Evolutionary conservation across 129 eudicot species (phyloP).

Genomic region (Centaurea solstitialis): DNA sequence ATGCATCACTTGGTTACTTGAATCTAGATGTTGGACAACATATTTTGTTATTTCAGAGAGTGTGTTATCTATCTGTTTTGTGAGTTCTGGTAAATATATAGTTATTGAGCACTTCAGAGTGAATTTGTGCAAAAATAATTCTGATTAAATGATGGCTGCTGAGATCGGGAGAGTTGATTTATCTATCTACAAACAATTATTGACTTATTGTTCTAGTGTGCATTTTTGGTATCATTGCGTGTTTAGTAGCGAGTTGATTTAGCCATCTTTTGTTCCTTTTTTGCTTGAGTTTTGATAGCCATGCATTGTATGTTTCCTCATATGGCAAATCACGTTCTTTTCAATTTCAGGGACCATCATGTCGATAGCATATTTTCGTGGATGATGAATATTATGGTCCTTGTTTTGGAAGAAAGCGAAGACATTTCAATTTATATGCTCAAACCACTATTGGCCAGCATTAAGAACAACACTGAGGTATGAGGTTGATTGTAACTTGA

Average conservation of each 20-base stretch:
- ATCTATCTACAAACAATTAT: background rate
- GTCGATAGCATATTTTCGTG: constrained; percentile 44
- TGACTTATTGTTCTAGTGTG: background rate
- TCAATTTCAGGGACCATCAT: constrained; percentile 63
- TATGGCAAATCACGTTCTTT: background rate
- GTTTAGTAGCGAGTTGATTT: background rate
- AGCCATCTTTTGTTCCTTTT: background rate
- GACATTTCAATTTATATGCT: constrained; percentile 68
- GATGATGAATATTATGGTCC: constrained; percentile 85
- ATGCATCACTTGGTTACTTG: too few relatives aligned
- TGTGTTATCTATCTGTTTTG: too few relatives aligned
- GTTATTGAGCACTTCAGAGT: too few relatives aligned
- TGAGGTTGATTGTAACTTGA: background rate
- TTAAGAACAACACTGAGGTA: constrained; percentile 67
- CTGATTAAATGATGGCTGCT: too few relatives aligned
- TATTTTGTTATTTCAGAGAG: too few relatives aligned
- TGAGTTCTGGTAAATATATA: too few relatives aligned
- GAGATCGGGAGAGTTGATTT: too few relatives aligned
- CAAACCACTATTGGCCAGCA: constrained; percentile 48
- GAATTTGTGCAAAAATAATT: too few relatives aligned
- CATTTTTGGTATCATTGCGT: background rate
- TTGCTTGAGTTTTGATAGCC: background rate
- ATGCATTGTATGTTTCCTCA: background rate
- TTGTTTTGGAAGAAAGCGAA: constrained; percentile 94
- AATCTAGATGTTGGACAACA: too few relatives aligned